Conservation (phyloP, 306 rosid species). For the Amphicarpaea edgeworthii region DNA sequence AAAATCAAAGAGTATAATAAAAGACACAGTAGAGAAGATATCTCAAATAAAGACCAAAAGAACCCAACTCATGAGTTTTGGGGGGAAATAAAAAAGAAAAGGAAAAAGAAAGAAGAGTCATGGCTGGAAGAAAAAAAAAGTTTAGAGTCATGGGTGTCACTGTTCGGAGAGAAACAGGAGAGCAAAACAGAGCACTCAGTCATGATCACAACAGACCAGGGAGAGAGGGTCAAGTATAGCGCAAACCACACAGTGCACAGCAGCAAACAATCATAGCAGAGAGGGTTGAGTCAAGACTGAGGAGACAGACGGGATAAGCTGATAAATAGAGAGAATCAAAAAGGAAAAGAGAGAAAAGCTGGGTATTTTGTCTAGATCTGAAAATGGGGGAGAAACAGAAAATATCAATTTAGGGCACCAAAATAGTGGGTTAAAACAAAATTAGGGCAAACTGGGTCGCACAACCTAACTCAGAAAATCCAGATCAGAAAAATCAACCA, state of each 20-base stretch:
- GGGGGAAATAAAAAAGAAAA: not conserved
- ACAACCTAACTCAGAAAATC: not conserved
- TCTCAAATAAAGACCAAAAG: not conserved
- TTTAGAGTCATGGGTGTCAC: no score
- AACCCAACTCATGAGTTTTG: not conserved
- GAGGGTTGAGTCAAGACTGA: not conserved
- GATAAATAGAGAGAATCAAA: not conserved
- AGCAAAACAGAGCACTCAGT: not conserved
- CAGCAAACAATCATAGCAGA: not conserved
- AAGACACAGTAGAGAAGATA: not conserved
- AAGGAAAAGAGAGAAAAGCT: not conserved
- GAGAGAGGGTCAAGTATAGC: not conserved
- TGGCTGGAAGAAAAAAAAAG: no score
- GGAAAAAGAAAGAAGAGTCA: not conserved
- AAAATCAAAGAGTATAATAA: not conserved
- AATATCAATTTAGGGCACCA: not conserved
- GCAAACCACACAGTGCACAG: not conserved
- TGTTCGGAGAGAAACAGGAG: not conserved
- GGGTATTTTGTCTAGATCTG: not conserved
- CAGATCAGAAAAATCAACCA: not conserved
- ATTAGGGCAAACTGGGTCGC: not conserved
- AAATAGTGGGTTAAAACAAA: not conserved
- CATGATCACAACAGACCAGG: not conserved
- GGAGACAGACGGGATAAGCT: not conserved
- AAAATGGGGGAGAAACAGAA: not conserved